These are phyloP conservation scores for Rhizopus sp. DNA, from an alignment of 371 early-diverging fungal species.

Conservation along the genomic window DNA sequence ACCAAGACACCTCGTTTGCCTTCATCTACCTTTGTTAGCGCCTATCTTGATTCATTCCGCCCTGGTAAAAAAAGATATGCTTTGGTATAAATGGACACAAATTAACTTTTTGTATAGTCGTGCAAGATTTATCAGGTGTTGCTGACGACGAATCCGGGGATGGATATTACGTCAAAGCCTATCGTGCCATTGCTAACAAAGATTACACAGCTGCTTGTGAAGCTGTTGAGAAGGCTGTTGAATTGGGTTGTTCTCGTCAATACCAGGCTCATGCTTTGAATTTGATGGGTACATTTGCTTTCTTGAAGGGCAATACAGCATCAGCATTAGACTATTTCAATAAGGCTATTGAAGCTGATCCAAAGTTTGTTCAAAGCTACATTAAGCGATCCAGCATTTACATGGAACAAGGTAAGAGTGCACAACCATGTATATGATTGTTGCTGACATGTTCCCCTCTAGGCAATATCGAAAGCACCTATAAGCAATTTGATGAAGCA, in stretches of 20 bases:
- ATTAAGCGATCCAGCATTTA: slow-evolving; percentile 89
- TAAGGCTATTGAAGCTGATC: slow-evolving; percentile 78
- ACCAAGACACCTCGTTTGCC: slow-evolving; percentile 74
- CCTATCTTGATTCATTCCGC: slow-evolving; percentile 89
- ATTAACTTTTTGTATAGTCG: slow-evolving; percentile 15
- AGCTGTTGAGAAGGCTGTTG: slow-evolving; percentile 68
- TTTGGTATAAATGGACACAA: not conserved
- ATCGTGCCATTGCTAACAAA: slow-evolving; percentile 51
- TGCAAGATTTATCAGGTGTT: slow-evolving; percentile 32
- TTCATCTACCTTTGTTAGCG: slow-evolving; percentile 87
- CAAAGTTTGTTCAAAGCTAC: slow-evolving; percentile 78
- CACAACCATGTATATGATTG: not conserved
- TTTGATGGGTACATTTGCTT: slow-evolving; percentile 84
- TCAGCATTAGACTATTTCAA: slow-evolving; percentile 77
- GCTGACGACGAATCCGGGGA: slow-evolving; percentile 49
- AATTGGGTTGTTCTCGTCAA: slow-evolving; percentile 54
- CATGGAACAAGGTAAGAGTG: slow-evolving; percentile 73
- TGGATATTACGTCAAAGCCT: slow-evolving; percentile 48
- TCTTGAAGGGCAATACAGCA: slow-evolving; percentile 83
- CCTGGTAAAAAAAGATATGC: slow-evolving; percentile 41
- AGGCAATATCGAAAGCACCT: slow-evolving; percentile 65
- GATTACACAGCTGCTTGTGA: slow-evolving; percentile 74
- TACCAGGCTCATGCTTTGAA: slow-evolving; percentile 73
- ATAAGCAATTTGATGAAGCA: slow-evolving; percentile 74
- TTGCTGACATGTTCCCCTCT: slow-evolving; percentile 2